phyloP scores from a whole-genome alignment of 2,329 filamentous ascomycete species.

The Trichoderma pleuroti region DNA sequence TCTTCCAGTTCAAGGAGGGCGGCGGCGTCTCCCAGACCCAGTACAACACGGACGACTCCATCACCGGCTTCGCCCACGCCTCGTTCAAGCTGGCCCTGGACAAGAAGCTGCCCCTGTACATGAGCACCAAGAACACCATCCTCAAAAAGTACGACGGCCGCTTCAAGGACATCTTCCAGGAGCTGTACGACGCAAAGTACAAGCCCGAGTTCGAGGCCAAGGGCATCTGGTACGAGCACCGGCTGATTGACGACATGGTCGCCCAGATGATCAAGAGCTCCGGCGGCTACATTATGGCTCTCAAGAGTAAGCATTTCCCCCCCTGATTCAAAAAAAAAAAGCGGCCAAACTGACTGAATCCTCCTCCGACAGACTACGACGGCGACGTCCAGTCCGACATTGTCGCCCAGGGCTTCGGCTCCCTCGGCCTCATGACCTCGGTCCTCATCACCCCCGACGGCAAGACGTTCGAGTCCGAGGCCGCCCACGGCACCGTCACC shows the following conservation, averaged over 20 bases:
- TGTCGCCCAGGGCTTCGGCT: slow-evolving; percentile 96
- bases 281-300: slow-evolving; percentile 93
- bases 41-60: slow-evolving; percentile 98
- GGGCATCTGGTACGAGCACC: slow-evolving; percentile 98
- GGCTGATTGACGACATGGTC: slow-evolving; percentile 99
- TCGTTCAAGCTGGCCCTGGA: slow-evolving; percentile 92
- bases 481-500: slow-evolving; percentile 96
- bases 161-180: slow-evolving; percentile 99
- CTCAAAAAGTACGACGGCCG: slow-evolving; percentile 97
- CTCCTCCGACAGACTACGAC: slow-evolving; percentile 74
- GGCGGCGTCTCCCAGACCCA: slow-evolving; percentile 90
- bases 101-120: slow-evolving; percentile 91
- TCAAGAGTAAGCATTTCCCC: slow-evolving; percentile 75
- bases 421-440: slow-evolving; percentile 96
- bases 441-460: slow-evolving; percentile 95
- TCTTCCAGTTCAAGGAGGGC: slow-evolving; percentile 82
- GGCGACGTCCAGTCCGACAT: slow-evolving; percentile 99
- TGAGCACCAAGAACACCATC: slow-evolving; percentile 99
- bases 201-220: slow-evolving; percentile 84
- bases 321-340: not conserved
- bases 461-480: slow-evolving; percentile 95
- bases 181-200: slow-evolving; percentile 86
- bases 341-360: not conserved
- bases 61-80: slow-evolving; percentile 89
- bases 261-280: slow-evolving; percentile 99